A percentile compares a stretch with the other conserved stretches of the same genome.
These are phyloP conservation scores for Avena sativa DNA, from an alignment of 176 grass and related monocot genomes.

Conservation along the genomic window DNA sequence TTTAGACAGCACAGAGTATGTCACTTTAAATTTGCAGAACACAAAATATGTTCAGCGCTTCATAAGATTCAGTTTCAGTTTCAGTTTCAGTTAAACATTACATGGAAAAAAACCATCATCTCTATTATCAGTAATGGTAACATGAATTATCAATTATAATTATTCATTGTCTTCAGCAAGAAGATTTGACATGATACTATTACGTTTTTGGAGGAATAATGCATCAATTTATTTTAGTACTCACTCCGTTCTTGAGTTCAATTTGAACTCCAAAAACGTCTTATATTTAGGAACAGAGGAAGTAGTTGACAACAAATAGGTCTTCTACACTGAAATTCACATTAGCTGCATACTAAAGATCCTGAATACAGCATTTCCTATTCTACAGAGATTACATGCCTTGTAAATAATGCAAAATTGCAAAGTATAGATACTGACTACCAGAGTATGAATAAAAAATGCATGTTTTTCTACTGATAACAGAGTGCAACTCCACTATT, in stretches of 20 bases:
- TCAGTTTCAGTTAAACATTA: slow-evolving; percentile 19
- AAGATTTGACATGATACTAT: background rate
- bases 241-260: too few relatives aligned
- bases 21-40: slow-evolving; percentile 20
- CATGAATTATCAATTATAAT: background rate
- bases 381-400: slow-evolving; percentile 9
- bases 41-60: background rate
- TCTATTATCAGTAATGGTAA: slow-evolving; percentile 1
- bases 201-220: background rate
- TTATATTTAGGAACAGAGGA: too few relatives aligned
- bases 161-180: background rate
- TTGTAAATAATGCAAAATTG: slow-evolving; percentile 25
- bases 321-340: background rate
- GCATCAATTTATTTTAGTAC: background rate
- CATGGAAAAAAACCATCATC: slow-evolving; percentile 8
- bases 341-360: background rate
- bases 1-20: slow-evolving; percentile 31
- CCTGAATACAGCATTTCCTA: background rate
- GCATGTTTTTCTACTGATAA: background rate
- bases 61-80: background rate
- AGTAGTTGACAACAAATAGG: background rate
- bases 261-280: too few relatives aligned
- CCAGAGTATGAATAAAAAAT: background rate
- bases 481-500: background rate
- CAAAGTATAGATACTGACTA: background rate